These are phyloP conservation scores for Physaria fendleri DNA, from an alignment of 345 rosid genomes.

Conservation along the genomic window DNA sequence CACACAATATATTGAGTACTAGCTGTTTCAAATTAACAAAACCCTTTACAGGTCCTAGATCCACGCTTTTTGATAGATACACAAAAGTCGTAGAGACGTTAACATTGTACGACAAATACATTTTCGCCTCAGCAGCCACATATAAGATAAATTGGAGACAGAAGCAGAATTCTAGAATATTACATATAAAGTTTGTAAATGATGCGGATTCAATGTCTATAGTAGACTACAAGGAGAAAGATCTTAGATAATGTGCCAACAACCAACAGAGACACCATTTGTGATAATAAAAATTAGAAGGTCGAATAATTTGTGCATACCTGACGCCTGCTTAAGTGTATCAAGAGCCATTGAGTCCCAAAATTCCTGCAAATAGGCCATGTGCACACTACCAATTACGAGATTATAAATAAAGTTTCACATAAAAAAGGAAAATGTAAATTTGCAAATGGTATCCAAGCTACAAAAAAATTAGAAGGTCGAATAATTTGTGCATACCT, in stretches of 20 bases:
- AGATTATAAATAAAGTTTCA: background rate
- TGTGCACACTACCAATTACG: background rate
- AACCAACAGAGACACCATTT: background rate
- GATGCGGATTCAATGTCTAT: background rate
- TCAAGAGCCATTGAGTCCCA: conserved; percentile 95
- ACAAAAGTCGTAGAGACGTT: background rate
- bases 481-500: no score
- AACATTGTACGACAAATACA: background rate
- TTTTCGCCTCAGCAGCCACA: background rate
- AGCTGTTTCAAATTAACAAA: background rate
- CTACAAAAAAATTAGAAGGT: no score
- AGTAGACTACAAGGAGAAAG: background rate
- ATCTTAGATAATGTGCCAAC: background rate
- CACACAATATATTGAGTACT: background rate
- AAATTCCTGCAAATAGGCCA: conserved; percentile 35
- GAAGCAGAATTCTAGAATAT: background rate
- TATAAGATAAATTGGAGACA: background rate
- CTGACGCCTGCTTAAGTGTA: conserved; percentile 79
- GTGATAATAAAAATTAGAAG: background rate
- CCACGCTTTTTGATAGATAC: background rate
- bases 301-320: conserved; percentile 30
- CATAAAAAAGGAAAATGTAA: background rate
- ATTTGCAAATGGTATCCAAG: background rate
- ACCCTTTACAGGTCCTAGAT: background rate
- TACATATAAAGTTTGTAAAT: background rate